Percentiles rank a stretch among this genome's conserved stretches.
These are phyloP conservation scores for Purshia tridentata DNA, from an alignment of 306 rosid species.

Conservation along the genomic window DNA sequence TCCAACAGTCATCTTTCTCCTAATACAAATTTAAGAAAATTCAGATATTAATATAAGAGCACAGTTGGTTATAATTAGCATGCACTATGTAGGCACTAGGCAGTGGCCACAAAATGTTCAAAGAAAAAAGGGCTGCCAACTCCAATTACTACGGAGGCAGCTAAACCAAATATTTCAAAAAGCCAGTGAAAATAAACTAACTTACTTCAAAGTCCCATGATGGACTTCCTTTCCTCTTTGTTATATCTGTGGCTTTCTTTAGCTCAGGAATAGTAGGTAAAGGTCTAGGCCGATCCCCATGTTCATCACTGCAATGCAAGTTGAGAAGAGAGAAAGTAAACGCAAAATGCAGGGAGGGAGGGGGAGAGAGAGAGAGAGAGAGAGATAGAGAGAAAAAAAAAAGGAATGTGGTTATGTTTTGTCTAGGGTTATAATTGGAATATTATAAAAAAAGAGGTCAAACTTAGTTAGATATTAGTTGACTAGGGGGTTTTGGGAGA, in stretches of 20 bases:
- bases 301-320: constrained; percentile 48
- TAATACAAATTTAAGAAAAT: constrained; percentile 7
- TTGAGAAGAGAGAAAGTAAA: no score
- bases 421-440: no score
- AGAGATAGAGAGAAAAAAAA: no score
- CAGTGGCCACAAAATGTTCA: neutral
- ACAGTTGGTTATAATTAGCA: neutral
- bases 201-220: constrained; percentile 72
- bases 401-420: no score
- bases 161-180: neutral
- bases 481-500: no score
- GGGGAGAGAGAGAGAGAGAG: no score
- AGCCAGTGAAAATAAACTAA: constrained; percentile 1
- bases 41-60: neutral
- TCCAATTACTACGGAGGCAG: neutral
- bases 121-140: neutral
- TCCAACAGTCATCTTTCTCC: constrained; percentile 54
- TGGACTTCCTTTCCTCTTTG: constrained; percentile 48
- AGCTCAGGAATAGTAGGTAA: constrained; percentile 52
- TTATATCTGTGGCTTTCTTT: constrained; percentile 42
- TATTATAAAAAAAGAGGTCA: no score
- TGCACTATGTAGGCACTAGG: neutral
- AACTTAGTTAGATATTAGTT: no score
- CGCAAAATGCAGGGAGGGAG: no score
- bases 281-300: constrained; percentile 63